Conservation (phyloP, 169 alveolate species). For the Cyclospora cayetanensis region DNA sequence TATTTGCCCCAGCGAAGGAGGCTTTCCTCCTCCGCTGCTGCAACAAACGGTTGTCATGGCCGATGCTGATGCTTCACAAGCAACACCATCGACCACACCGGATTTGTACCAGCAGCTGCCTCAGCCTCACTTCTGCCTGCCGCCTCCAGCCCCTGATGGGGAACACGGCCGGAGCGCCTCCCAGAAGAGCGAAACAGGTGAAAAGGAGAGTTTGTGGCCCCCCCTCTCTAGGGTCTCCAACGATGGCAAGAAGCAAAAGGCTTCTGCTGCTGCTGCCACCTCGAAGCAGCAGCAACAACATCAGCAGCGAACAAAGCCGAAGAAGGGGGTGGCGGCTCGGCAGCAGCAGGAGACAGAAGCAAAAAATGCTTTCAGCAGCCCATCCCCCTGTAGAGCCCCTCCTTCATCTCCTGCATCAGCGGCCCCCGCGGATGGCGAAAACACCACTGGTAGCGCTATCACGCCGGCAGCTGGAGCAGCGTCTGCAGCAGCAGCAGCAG, state of each 20-base stretch:
- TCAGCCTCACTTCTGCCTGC: neutral
- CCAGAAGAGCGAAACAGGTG: neutral
- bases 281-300: neutral
- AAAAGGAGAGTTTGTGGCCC: conserved; percentile 9
- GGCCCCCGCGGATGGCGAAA: neutral
- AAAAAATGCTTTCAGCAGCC: neutral
- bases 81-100: neutral
- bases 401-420: conserved; percentile 44
- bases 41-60: neutral
- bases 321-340: neutral
- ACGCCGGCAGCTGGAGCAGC: neutral
- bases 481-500: neutral
- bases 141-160: neutral
- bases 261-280: neutral
- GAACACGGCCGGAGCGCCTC: neutral
- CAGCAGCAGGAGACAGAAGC: neutral
- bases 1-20: conserved; percentile 17
- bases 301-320: neutral
- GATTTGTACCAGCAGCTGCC: neutral
- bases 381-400: conserved; percentile 20
- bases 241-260: neutral
- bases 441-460: neutral
- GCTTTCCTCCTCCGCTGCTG: conserved; percentile 47
- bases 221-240: neutral
- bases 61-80: conserved; percentile 2